These are phyloP conservation scores for Paramecium octaurelia DNA, from an alignment of 73 alveolate species.

Conservation along the genomic window DNA sequence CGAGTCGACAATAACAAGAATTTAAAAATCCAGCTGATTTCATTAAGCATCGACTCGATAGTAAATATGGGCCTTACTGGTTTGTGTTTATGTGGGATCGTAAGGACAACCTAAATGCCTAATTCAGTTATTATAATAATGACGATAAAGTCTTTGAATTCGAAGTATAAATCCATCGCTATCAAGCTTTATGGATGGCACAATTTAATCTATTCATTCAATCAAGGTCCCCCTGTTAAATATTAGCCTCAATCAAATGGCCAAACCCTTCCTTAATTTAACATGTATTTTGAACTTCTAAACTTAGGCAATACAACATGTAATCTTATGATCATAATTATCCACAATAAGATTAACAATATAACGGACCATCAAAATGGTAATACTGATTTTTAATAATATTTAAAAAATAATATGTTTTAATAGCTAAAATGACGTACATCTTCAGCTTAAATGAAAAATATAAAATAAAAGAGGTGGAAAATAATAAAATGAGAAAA, in stretches of 20 bases:
- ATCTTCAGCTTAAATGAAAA: background rate
- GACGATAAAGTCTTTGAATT: constrained; percentile 15
- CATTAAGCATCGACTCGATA: background rate
- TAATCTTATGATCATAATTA: background rate
- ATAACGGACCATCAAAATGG: background rate
- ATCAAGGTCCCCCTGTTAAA: background rate
- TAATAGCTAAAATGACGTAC: background rate
- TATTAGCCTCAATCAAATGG: background rate
- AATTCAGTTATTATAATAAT: background rate
- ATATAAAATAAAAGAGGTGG: background rate
- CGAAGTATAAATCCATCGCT: background rate
- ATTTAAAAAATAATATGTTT: background rate
- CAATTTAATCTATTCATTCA: background rate
- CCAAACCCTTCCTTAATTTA: background rate
- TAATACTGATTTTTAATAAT: background rate
- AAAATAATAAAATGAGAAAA: background rate
- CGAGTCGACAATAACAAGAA: background rate
- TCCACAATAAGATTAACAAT: background rate
- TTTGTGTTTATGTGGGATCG: constrained; percentile 34
- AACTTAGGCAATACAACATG: background rate
- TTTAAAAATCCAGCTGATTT: constrained; percentile 42
- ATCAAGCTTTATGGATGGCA: constrained; percentile 15
- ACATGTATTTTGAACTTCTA: background rate
- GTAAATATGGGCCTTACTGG: constrained; percentile 24
- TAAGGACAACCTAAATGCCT: background rate